Conservation (phyloP, 139 green algal species). For the Chlamydomonas eustigma region DNA sequence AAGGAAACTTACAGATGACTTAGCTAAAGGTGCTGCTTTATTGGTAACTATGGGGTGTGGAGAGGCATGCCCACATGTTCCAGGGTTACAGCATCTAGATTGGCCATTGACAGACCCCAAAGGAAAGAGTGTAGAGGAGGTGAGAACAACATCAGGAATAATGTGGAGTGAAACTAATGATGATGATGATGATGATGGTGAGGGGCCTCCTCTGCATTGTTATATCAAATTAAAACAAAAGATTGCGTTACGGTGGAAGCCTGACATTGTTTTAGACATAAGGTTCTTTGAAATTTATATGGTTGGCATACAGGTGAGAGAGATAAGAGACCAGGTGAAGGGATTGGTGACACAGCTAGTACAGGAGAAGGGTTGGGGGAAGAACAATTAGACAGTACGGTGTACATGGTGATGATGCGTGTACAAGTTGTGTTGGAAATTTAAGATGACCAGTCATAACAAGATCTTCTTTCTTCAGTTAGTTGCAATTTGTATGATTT, state of each 20-base stretch:
- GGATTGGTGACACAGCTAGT: background rate
- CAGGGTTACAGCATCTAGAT: background rate
- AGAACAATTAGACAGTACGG: too few species aligned
- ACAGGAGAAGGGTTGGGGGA: background rate
- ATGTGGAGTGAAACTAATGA: too few species aligned
- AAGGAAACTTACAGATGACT: background rate
- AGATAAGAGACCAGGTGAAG: conserved; percentile 5
- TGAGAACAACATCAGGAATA: background rate
- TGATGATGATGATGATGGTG: background rate
- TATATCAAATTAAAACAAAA: background rate
- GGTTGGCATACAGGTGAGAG: background rate
- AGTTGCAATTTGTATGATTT: too few species aligned
- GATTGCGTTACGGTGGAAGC: background rate
- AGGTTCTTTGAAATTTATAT: background rate
- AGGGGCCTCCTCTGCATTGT: background rate
- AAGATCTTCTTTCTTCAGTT: too few species aligned
- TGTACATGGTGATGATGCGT: too few species aligned
- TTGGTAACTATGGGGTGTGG: conserved; percentile 10
- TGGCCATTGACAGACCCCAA: conserved; percentile 7
- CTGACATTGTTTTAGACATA: background rate
- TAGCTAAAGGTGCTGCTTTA: background rate
- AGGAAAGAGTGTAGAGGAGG: conserved; percentile 2
- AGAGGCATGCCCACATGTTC: background rate
- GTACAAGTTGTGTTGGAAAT: too few species aligned
- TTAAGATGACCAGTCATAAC: too few species aligned